Conservation (phyloP, 179 eudicot genomes). For the Spinacia oleracea region DNA sequence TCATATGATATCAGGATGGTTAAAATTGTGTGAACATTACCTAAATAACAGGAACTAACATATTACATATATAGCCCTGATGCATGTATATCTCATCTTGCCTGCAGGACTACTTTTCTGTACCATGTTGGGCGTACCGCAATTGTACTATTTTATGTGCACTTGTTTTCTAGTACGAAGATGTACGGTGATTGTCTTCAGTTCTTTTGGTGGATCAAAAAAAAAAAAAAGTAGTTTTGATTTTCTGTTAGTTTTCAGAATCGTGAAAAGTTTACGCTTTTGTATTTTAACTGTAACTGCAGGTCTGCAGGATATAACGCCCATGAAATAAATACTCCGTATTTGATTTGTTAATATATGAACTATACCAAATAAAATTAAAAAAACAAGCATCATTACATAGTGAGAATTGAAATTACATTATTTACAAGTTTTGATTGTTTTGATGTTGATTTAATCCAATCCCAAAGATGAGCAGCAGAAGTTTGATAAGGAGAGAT, state of each 20-base stretch:
- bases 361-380: too few species aligned
- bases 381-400: too few species aligned
- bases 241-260: too few species aligned
- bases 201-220: neutral
- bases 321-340: neutral
- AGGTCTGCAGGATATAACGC: too few species aligned
- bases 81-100: neutral
- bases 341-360: neutral
- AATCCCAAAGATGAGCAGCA: constrained; percentile 1
- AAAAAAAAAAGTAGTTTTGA: too few species aligned
- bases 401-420: too few species aligned
- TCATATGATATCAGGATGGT: neutral
- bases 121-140: neutral
- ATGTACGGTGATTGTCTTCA: neutral
- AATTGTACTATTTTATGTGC: neutral
- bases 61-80: neutral
- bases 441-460: neutral
- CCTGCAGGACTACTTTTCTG: neutral
- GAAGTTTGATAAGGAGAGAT: constrained; percentile 8
- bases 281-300: too few species aligned
- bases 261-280: too few species aligned
- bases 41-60: neutral
- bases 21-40: neutral
- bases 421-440: neutral
- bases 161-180: neutral